Percentiles rank a stretch among this genome's conserved stretches.
Evolutionary conservation across 306 rosid genomes (phyloP).

Genomic region (Trifolium dubium): DNA sequence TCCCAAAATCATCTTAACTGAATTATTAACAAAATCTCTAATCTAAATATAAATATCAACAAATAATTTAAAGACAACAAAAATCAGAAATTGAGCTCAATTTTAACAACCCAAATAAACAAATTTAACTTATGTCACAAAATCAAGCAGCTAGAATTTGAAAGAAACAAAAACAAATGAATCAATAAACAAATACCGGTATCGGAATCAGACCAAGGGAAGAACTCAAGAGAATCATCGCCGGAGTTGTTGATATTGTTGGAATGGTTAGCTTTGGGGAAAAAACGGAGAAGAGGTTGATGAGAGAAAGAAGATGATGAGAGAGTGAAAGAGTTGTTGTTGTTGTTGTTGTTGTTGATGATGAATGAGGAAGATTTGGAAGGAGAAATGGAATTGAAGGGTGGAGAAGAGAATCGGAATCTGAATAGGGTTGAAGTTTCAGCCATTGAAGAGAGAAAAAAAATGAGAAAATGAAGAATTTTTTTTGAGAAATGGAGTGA

Average conservation of each 20-base stretch:
- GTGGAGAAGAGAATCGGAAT: constrained; percentile 44
- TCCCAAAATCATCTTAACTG: neutral
- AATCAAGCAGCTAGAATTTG: neutral
- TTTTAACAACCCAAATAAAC: neutral
- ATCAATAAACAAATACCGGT: constrained; percentile 47
- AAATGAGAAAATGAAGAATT: neutral
- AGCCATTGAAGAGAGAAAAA: constrained; percentile 55
- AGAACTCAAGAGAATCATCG: constrained; percentile 62
- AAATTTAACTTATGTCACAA: neutral
- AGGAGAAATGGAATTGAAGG: constrained; percentile 44
- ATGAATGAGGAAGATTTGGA: constrained; percentile 39
- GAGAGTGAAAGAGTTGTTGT: constrained; percentile 37
- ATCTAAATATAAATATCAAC: neutral
- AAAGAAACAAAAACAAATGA: neutral
- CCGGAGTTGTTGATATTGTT: constrained; percentile 44
- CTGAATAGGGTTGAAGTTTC: constrained; percentile 58
- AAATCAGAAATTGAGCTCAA: neutral
- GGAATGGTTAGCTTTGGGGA: constrained; percentile 56
- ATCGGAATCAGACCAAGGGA: constrained; percentile 74
- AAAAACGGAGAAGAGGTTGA: constrained; percentile 61
- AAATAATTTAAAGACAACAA: neutral
- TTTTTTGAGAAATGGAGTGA: constrained; percentile 3
- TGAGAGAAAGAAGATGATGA: constrained; percentile 45
- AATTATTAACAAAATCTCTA: neutral
- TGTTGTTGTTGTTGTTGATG: neutral